These are phyloP conservation scores for Alternaria ventricosa DNA, from an alignment of 2,329 filamentous ascomycete genomes.

Conservation along the genomic window DNA sequence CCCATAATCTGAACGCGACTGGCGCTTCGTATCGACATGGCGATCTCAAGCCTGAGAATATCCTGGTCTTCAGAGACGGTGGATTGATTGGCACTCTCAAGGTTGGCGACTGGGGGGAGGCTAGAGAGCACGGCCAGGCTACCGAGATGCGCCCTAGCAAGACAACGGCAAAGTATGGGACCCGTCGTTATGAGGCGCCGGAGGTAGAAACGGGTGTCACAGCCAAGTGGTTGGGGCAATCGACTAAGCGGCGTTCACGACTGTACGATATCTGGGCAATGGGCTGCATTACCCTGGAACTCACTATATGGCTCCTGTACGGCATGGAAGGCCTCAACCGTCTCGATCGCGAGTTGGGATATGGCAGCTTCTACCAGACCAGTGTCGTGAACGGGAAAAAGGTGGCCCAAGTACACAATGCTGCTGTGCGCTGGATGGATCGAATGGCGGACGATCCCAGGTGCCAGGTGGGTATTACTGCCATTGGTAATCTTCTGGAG, in stretches of 20 bases:
- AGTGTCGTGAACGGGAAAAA: background rate
- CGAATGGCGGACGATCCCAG: conserved; percentile 6
- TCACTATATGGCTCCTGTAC: conserved; percentile 30
- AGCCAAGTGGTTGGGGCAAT: background rate
- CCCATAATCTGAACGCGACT: conserved; percentile 13
- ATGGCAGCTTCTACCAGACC: background rate
- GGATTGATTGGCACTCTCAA: conserved; percentile 18
- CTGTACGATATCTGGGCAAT: conserved; percentile 35
- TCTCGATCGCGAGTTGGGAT: conserved; percentile 2
- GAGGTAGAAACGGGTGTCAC: conserved; percentile 5
- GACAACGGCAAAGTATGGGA: conserved; percentile 16
- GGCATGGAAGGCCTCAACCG: conserved; percentile 7
- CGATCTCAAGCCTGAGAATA: conserved; percentile 49
- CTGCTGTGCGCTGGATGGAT: conserved; percentile 6
- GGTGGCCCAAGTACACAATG: background rate
- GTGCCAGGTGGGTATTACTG: background rate
- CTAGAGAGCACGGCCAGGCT: conserved; percentile 5
- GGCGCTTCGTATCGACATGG: conserved; percentile 32
- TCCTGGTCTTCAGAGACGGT: conserved; percentile 35
- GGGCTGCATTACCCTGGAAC: conserved; percentile 32
- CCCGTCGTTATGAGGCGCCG: conserved; percentile 23
- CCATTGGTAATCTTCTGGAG: conserved; percentile 11
- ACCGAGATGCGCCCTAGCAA: conserved; percentile 9
- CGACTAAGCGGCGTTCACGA: conserved; percentile 14
- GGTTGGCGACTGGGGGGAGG: conserved; percentile 25